Percentiles rank a stretch among this genome's conserved stretches.
phyloP scores from a whole-genome alignment of 768 basidiomycete genomes.

The Lentinula sp. region DNA sequence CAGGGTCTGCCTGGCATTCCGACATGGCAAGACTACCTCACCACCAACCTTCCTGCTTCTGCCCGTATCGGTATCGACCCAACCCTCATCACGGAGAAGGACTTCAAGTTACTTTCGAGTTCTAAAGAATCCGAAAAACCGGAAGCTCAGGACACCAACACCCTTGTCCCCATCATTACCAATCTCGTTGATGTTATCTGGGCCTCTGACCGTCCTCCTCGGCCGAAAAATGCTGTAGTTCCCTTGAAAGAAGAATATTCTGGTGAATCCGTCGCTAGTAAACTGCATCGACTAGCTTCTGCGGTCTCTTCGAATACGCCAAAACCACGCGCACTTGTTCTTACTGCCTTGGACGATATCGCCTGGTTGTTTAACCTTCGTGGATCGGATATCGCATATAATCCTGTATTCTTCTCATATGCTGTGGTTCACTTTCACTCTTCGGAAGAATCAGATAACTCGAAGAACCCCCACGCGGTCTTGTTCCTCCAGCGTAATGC shows the following conservation, averaged over 20 bases:
- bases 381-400: slow-evolving; percentile 88
- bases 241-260: slow-evolving; percentile 70
- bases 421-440: slow-evolving; percentile 54
- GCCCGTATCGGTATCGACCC: slow-evolving; percentile 81
- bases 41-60: slow-evolving; percentile 38
- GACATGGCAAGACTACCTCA: slow-evolving; percentile 84
- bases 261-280: slow-evolving; percentile 57
- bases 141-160: slow-evolving; percentile 47
- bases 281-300: slow-evolving; percentile 61
- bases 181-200: slow-evolving; percentile 84
- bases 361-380: slow-evolving; percentile 94
- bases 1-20: slow-evolving; percentile 86
- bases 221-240: slow-evolving; percentile 65
- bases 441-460: slow-evolving; percentile 17
- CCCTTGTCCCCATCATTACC: slow-evolving; percentile 54
- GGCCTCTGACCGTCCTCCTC: slow-evolving; percentile 56
- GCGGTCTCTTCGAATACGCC: slow-evolving; percentile 14
- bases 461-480: slow-evolving; percentile 28
- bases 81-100: slow-evolving; percentile 63
- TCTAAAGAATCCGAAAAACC: slow-evolving; percentile 55
- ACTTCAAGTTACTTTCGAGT: slow-evolving; percentile 68
- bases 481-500: slow-evolving; percentile 66
- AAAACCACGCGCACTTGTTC: slow-evolving; percentile 54
- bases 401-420: slow-evolving; percentile 90
- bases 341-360: slow-evolving; percentile 90